phyloP scores from a whole-genome alignment of 2,329 filamentous ascomycete species.

The Apiospora sp. region DNA sequence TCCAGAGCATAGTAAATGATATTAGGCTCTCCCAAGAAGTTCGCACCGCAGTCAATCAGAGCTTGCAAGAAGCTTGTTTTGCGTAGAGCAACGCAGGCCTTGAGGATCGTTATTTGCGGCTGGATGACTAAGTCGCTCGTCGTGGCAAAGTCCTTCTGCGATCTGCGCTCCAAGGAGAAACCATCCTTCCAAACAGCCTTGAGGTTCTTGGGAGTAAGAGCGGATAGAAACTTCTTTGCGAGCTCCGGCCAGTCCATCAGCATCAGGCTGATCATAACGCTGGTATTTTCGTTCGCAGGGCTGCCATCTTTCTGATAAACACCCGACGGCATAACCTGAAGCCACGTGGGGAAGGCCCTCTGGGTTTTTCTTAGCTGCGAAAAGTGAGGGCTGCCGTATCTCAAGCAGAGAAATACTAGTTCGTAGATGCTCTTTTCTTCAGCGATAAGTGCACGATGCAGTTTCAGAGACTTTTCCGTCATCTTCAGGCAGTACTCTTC shows the following conservation, averaged over 20 bases:
- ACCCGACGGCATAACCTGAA: background rate
- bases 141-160: background rate
- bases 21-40: background rate
- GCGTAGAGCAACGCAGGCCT: background rate
- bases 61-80: background rate
- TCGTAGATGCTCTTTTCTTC: background rate
- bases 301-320: background rate
- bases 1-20: constrained; percentile 17
- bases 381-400: background rate
- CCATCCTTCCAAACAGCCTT: background rate
- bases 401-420: constrained; percentile 1
- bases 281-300: background rate
- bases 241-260: constrained; percentile 29
- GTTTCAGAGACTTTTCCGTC: constrained; percentile 29
- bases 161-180: background rate
- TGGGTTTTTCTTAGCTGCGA: background rate
- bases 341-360: background rate
- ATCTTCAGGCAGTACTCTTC: constrained; percentile 33
- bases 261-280: constrained; percentile 29
- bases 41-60: constrained; percentile 14
- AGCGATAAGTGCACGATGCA: constrained; percentile 26
- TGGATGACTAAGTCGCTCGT: background rate
- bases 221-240: constrained; percentile 27
- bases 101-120: background rate
- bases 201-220: background rate